Evolutionary conservation across 257 asterid species (phyloP).

Genomic region (Solanum chiquidenum): DNA sequence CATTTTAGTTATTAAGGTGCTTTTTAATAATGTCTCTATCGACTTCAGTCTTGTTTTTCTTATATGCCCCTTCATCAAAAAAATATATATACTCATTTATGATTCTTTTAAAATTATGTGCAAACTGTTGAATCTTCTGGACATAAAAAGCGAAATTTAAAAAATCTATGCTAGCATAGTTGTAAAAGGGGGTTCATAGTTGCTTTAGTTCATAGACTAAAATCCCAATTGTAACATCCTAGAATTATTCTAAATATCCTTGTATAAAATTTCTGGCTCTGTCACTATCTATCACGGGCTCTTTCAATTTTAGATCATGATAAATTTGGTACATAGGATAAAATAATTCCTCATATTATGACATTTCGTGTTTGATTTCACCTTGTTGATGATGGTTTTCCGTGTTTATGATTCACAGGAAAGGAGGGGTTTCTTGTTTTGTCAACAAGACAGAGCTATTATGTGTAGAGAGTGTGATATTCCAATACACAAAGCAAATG

Average conservation of each 20-base stretch:
- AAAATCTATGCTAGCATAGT: no score
- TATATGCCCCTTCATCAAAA: neutral
- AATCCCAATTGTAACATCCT: neutral
- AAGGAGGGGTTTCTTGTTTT: constrained; percentile 52
- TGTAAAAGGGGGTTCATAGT: no score
- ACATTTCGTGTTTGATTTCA: neutral
- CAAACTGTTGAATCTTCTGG: neutral
- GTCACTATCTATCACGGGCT: neutral
- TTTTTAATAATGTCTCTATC: neutral
- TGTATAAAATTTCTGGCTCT: neutral
- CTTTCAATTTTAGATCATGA: neutral
- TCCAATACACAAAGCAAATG: constrained; percentile 52
- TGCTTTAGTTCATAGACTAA: neutral
- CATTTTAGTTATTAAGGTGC: neutral
- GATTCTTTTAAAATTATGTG: neutral
- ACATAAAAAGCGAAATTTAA: no score
- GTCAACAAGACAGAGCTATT: constrained; percentile 67
- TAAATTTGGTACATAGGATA: neutral
- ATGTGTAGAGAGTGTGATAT: constrained; percentile 58
- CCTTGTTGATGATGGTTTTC: neutral
- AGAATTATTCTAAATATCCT: neutral
- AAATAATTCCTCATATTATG: neutral
- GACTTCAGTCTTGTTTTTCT: neutral
- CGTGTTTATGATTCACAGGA: constrained; percentile 18
- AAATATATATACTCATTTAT: no score